Evolutionary conservation across 1,284 basidiomycete genomes (phyloP), one percentile per base, ranked within the genome.

Genomic region (Porogramme epimiltina): DNA sequence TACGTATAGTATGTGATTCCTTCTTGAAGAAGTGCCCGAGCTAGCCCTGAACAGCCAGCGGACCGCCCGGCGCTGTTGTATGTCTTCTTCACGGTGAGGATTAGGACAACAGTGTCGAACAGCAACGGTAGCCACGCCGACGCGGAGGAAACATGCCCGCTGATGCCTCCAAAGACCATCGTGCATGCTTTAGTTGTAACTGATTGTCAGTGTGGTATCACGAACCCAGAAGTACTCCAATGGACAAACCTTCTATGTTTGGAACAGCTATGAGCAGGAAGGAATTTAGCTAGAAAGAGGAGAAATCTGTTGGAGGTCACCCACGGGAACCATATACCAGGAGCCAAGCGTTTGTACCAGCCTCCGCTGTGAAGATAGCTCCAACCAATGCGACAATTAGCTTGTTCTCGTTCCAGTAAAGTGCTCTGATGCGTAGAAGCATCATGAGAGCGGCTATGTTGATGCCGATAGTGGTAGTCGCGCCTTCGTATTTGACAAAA

Each of bases 121-220:
- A 79, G 55, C 11, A 83, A 69, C 4, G 81, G 81, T 3, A 80
- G 66, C 80, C 79, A 83, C 1, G 80, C 81, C 0, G 79, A 79
- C 3, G 78, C 69, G 5, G 25, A 19, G 25, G 26, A 15, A 2
- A 20, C 18, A 6, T 22, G 16, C 6, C 19, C 23, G 33, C 69
- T 66, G 18, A 26, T 39, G 3, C 51, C 34, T 31, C 77, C 71
- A 55, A 80, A 79, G 16, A 82, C 72, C 77, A 81, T 80, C 9
- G 77, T 79, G 58, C 80, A 84, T 3, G 78, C 80, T 81, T 46
- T 6, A 19, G 18, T n/a, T 31, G 20, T n/a, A 1, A 2, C 44
- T 43, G n/a, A 23, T 26, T 22, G 37, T 49, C 20, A 54, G 31
- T 45, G 37, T 37, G 19, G 19, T 15, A 25, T 45, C 22, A 34